Percentiles rank a stretch among this genome's conserved stretches.
These are phyloP conservation scores for Pichia sp. DNA, from an alignment of 1,139 yeast species.

Conservation along the genomic window DNA sequence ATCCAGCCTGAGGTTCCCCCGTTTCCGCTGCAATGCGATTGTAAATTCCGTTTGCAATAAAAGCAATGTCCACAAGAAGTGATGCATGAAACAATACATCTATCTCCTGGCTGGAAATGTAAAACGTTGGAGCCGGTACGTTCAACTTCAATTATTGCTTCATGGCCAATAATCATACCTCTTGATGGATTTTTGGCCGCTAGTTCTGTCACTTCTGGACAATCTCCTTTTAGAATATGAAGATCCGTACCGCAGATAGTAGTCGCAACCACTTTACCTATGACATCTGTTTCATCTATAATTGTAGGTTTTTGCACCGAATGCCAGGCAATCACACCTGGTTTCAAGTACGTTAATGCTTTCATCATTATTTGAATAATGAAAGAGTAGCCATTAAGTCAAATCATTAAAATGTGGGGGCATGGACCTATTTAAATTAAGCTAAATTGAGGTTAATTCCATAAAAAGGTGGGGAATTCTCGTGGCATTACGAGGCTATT, in stretches of 20 bases:
- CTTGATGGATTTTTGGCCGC: slow-evolving; percentile 15
- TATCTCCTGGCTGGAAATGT: slow-evolving; percentile 34
- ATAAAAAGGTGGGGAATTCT: too few relatives aligned
- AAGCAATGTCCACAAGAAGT: slow-evolving; percentile 45
- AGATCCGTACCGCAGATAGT: slow-evolving; percentile 44
- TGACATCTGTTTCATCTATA: slow-evolving; percentile 32
- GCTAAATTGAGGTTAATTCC: too few relatives aligned
- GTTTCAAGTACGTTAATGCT: slow-evolving; percentile 37
- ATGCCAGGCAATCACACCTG: slow-evolving; percentile 29
- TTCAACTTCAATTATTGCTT: slow-evolving; percentile 40
- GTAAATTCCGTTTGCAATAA: too few relatives aligned
- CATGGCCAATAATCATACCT: slow-evolving; percentile 39
- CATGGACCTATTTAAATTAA: too few relatives aligned
- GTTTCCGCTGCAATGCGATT: slow-evolving; percentile 26
- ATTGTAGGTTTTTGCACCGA: slow-evolving; percentile 31
- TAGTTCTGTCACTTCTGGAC: slow-evolving; percentile 36
- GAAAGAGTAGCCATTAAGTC: too few relatives aligned
- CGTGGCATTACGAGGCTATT: too few relatives aligned
- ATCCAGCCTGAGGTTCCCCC: slow-evolving; percentile 35
- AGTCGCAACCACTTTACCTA: slow-evolving; percentile 34
- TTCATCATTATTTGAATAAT: slow-evolving; percentile 25
- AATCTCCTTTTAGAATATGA: slow-evolving; percentile 39
- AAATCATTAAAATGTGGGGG: too few relatives aligned
- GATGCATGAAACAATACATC: slow-evolving; percentile 38
- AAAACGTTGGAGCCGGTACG: slow-evolving; percentile 30